These are phyloP conservation scores for Fusarium phyllophilum DNA, from an alignment of 2,329 filamentous ascomycete genomes.

Conservation along the genomic window DNA sequence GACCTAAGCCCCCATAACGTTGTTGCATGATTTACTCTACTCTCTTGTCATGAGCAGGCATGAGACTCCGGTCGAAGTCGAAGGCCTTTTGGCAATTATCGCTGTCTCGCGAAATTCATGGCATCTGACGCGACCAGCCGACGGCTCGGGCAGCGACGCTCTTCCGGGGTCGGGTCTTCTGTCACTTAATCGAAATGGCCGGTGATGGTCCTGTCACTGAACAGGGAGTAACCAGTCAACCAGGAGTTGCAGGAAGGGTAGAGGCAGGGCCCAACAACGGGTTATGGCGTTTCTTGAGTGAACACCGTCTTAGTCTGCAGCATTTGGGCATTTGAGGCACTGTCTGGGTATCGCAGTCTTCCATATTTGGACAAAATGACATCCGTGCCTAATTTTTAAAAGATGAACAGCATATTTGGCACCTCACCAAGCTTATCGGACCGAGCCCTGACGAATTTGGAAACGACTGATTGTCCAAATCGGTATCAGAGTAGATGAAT, in stretches of 20 bases:
- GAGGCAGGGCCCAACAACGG: slow-evolving; percentile 16
- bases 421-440: slow-evolving; percentile 33
- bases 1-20: not conserved
- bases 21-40: not conserved
- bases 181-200: slow-evolving; percentile 4
- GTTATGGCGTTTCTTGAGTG: slow-evolving; percentile 16
- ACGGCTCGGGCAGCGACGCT: slow-evolving; percentile 30
- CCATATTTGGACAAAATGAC: slow-evolving; percentile 10
- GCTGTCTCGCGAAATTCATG: slow-evolving; percentile 20
- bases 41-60: not conserved
- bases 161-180: slow-evolving; percentile 13
- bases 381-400: slow-evolving; percentile 20
- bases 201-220: not conserved
- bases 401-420: slow-evolving; percentile 29
- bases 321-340: slow-evolving; percentile 14
- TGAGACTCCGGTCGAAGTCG: slow-evolving; percentile 4
- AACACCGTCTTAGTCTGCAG: slow-evolving; percentile 30
- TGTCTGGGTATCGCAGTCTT: slow-evolving; percentile 12
- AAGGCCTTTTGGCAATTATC: slow-evolving; percentile 8
- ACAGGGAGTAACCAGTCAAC: not conserved
- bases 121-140: slow-evolving; percentile 37
- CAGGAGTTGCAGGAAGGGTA: not conserved
- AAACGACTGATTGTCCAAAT: slow-evolving; percentile 23
- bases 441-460: slow-evolving; percentile 38
- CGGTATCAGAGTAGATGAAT: slow-evolving; percentile 4